Evolutionary conservation across 805 yeast species (phyloP).

Genomic region (Jamesozyma hellenica): DNA sequence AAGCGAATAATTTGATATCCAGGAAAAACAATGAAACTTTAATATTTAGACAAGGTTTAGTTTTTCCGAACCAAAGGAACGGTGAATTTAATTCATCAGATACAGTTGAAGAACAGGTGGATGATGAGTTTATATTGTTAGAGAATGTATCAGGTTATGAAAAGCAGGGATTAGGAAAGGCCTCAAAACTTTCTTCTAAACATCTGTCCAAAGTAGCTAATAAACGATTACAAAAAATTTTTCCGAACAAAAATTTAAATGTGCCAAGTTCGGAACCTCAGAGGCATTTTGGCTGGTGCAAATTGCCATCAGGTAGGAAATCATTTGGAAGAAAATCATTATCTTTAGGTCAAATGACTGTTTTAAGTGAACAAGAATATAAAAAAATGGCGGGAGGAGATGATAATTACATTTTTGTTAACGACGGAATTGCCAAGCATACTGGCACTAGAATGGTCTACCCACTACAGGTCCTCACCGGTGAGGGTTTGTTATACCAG

Average conservation of each 20-base stretch:
- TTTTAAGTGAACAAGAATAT: too few relatives aligned
- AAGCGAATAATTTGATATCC: background rate
- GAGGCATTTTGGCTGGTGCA: constrained; percentile 80
- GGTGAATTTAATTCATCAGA: too few relatives aligned
- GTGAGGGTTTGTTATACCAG: constrained; percentile 58
- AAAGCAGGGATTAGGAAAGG: background rate
- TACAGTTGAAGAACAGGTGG: background rate
- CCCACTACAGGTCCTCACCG: constrained; percentile 1
- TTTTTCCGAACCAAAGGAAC: too few relatives aligned
- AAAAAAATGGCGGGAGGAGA: too few relatives aligned
- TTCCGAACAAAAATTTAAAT: constrained; percentile 42
- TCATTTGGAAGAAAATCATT: too few relatives aligned
- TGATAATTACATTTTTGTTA: too few relatives aligned
- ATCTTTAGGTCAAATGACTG: too few relatives aligned
- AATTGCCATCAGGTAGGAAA: constrained; percentile 38
- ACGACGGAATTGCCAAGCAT: too few relatives aligned
- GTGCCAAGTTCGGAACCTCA: constrained; percentile 52
- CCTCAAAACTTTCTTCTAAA: constrained; percentile 55
- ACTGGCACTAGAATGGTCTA: too few relatives aligned
- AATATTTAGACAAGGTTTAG: too few relatives aligned
- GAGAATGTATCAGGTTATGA: background rate
- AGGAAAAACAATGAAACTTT: background rate
- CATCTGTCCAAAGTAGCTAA: constrained; percentile 69
- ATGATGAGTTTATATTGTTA: background rate
- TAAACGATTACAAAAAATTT: constrained; percentile 71